These are phyloP conservation scores for Quercus engelmannii DNA, from an alignment of 306 rosid genomes.

Conservation along the genomic window DNA sequence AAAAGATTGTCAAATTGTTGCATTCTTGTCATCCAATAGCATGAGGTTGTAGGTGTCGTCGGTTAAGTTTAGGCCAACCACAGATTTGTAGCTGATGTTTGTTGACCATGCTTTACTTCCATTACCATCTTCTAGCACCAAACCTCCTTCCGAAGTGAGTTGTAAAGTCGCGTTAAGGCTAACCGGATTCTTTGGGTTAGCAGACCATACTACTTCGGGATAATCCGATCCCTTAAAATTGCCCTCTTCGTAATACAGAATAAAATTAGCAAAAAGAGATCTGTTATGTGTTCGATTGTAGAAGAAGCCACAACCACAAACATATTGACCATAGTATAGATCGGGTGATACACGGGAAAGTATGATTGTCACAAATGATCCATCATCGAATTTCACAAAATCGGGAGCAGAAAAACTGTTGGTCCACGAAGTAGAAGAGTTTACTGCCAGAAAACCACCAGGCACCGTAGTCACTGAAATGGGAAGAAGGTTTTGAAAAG, in stretches of 20 bases:
- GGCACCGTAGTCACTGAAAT: not conserved
- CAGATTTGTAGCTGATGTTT: not conserved
- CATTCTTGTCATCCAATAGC: not conserved
- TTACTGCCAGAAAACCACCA: not conserved
- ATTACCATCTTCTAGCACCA: not conserved
- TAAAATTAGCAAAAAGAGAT: not conserved
- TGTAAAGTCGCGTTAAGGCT: not conserved
- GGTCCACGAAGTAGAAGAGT: not conserved
- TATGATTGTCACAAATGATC: not conserved
- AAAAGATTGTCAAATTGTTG: constrained; percentile 13
- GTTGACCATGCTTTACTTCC: not conserved
- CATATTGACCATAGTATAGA: too few relatives aligned
- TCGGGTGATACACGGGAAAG: not conserved
- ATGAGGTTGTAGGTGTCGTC: constrained; percentile 2
- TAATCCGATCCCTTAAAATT: too few relatives aligned
- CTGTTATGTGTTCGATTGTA: not conserved
- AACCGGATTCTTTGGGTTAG: not conserved
- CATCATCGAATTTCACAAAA: not conserved
- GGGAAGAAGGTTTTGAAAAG: too few relatives aligned
- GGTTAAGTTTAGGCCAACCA: constrained; percentile 11
- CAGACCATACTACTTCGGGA: constrained; percentile 7
- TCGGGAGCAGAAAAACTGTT: not conserved
- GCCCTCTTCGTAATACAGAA: too few relatives aligned
- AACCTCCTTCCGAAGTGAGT: not conserved
- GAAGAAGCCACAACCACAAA: not conserved